A percentile compares a stretch with the other conserved stretches of the same genome.
Evolutionary conservation across 1,284 basidiomycete genomes (phyloP).

Genomic region (Rhodotorula sp.): DNA sequence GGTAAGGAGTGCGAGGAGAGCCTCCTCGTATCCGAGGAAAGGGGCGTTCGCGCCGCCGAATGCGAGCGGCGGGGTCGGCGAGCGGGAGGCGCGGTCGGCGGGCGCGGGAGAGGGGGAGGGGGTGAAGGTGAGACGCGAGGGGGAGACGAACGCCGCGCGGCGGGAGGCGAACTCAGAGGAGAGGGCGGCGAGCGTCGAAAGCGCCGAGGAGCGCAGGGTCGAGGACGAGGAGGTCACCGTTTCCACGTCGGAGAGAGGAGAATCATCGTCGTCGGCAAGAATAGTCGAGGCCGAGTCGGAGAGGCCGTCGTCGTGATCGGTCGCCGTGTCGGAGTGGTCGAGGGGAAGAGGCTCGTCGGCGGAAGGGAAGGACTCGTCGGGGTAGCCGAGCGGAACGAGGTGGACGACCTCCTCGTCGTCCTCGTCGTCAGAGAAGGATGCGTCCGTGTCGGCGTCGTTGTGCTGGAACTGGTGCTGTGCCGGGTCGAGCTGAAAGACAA

Average conservation of each 20-base stretch:
- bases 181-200: constrained; percentile 21
- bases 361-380: background rate
- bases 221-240: constrained; percentile 6
- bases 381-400: background rate
- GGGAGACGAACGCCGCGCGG: constrained; percentile 14
- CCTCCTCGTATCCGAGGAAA: constrained; percentile 63
- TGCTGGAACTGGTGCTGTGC: background rate
- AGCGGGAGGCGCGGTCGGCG: background rate
- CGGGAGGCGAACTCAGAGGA: constrained; percentile 15
- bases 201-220: constrained; percentile 10
- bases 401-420: background rate
- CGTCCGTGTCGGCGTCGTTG: background rate
- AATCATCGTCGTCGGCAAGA: background rate
- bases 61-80: constrained; percentile 48
- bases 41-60: constrained; percentile 63
- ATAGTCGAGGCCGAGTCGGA: constrained; percentile 4
- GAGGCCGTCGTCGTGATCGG: constrained; percentile 1
- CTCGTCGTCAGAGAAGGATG: background rate
- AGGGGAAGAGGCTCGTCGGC: background rate
- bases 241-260: constrained; percentile 13
- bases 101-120: constrained; percentile 1
- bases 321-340: background rate
- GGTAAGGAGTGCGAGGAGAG: constrained; percentile 63
- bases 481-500: background rate
- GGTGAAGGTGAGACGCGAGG: constrained; percentile 20